Base-by-base conservation (phyloP, 2,329 filamentous ascomycete species). In the Pseudogymnoascus verrucosus region DNA sequence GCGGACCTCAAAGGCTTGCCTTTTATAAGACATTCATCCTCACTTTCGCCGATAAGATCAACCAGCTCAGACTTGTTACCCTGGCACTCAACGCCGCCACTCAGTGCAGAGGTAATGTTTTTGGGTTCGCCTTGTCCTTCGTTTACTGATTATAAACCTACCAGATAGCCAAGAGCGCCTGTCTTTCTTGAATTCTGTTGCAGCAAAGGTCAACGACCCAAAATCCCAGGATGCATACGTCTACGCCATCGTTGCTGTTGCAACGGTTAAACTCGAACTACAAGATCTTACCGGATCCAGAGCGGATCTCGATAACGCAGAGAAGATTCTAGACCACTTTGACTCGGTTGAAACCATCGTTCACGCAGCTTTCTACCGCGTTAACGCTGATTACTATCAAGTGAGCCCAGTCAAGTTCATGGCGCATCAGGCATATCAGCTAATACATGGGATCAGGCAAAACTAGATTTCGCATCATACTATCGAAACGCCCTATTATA, bases 401-500 rank as follows among this genome's bases (percentile, higher is more conserved):
- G 89, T 82, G 74, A 39, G 75, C 65, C 42, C 42, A 11, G 36
- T 60, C 11, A 6, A 7, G 16, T 28, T 26, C 3, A 39, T 51
- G n/a, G n/a, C 34, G n/a, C 5, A 61, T 62, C 19, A 47, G 26
- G 8, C 11, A 26, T 11, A 60, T 5, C 34, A 51, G 39, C 67
- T 73, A 67, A 72, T 40, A 54, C 14, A n/a, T 47, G 19, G 19
- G 5, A 60, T 62, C 67, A 88, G 80, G 80, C 88, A 70, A 93
- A 96, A 79, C 84, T 89, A 77, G 93, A 98, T 78, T 99, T 96
- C 74, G 92, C 93, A 67, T 88, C 90, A 66, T 99, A 96, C 82
- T 99, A 99, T 83, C 91, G 91, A 78, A 99, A 96, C 72, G 93
- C 95, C 68, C 90, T 99, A 61, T 89, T 98, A 70, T 99, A 97